These are phyloP conservation scores for Globisporangium alternatum DNA, from an alignment of 352 stramenopile species.

Conservation along the genomic window DNA sequence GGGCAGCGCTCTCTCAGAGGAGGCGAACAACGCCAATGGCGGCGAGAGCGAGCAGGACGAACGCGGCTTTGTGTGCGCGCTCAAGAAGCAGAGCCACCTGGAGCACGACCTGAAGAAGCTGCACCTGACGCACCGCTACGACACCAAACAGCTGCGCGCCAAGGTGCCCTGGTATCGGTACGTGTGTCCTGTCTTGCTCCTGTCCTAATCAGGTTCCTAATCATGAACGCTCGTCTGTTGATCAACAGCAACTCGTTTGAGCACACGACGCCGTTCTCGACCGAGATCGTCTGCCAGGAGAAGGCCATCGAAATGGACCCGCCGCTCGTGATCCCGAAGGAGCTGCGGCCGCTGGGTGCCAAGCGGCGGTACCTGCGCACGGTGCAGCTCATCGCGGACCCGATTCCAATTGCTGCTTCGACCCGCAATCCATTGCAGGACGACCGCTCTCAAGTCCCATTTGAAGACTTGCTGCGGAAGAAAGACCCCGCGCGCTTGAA, in stretches of 20 bases:
- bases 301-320: slow-evolving; percentile 42
- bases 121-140: slow-evolving; percentile 18
- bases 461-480: slow-evolving; percentile 14
- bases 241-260: slow-evolving; percentile 59
- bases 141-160: slow-evolving; percentile 17
- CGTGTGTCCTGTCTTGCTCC: slow-evolving; percentile 3
- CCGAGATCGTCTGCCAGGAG: slow-evolving; percentile 22
- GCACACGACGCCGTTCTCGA: slow-evolving; percentile 26
- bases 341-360: slow-evolving; percentile 44
- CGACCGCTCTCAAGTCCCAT: not conserved
- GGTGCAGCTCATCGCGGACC: slow-evolving; percentile 50
- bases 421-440: not conserved
- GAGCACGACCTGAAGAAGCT: slow-evolving; percentile 20
- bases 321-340: slow-evolving; percentile 49
- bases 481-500: not conserved
- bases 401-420: not conserved
- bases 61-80: slow-evolving; percentile 7
- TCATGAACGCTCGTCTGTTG: not conserved
- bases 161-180: slow-evolving; percentile 75
- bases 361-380: slow-evolving; percentile 57
- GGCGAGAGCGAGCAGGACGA: slow-evolving; percentile 7
- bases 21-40: not conserved
- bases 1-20: not conserved
- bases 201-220: slow-evolving; percentile 7
- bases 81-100: slow-evolving; percentile 16